Evolutionary conservation across 2,329 filamentous ascomycete species (phyloP), one percentile per base, ranked within the genome.

Genomic region (Paracamarosporium sp.): DNA sequence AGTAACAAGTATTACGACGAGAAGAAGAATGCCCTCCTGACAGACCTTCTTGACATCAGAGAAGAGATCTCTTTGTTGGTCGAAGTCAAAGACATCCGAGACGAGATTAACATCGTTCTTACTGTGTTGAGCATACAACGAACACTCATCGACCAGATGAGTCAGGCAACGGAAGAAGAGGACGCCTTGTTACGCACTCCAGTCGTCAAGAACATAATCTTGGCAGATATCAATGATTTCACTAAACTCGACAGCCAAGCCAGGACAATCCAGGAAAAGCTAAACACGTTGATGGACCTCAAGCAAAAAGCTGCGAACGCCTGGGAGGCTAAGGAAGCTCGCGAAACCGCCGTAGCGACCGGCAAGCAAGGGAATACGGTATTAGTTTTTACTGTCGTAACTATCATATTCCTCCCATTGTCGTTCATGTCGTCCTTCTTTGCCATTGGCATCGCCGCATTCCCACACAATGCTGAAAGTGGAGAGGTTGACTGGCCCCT

Each of bases 371-470:
- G 58, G 20, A 59, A 61, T 38, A 61, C 53, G 1, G 47, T 63
- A 2, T 35, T 63, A 2, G 61, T 63, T 1, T 63, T 63, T 38
- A 63, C 61, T 11, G 41, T 57, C 7, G 55, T 63, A 3, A 61
- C 60, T 5, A 59, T 63, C 20, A 36, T 63, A 3, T 63, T 63
- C 28, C 58, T 63, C 11, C 60, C 57, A 2, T 22, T 63, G 20
- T 63, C 60, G 1, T 63, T 63, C 38, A 58, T 60, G 57, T 56
- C 60, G 7, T 63, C 60, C 1, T 60, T 63, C 53, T 63, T 63
- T 27, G 55, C 60, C 11, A 48, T 63, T 9, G 53, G 40, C 6
- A 47, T 63, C 12, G 51, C 52, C 8, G 46, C 53, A 5, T 63
- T 63, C 31, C 61, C 61, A 2, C 53, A 55, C 31, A 36, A 59